Percentiles rank a stretch among this genome's conserved stretches.
Evolutionary conservation across 1,284 basidiomycete species (phyloP).

Genomic region (Inonotus hispidus): DNA sequence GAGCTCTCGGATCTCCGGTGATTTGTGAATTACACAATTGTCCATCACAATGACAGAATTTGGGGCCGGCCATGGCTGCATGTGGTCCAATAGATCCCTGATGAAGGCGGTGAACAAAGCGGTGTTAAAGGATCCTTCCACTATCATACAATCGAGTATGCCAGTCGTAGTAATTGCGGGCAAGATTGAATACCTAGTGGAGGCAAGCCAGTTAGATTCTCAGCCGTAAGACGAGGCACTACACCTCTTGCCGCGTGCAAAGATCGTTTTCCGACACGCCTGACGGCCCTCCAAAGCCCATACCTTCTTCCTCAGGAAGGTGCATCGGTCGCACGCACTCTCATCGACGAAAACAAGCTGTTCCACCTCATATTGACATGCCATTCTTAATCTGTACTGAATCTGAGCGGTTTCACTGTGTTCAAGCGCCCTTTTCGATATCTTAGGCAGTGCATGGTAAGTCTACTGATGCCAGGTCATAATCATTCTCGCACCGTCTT

Average conservation of each 20-base stretch:
- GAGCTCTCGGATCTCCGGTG: conserved; percentile 22
- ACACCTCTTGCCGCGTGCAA: conserved; percentile 30
- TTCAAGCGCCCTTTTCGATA: conserved; percentile 23
- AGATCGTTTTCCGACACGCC: conserved; percentile 26
- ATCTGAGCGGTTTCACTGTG: conserved; percentile 22
- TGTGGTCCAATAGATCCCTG: conserved; percentile 26
- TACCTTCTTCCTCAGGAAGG: conserved; percentile 23
- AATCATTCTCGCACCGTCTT: conserved; percentile 23
- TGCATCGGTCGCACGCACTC: conserved; percentile 27
- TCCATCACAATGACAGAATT: conserved; percentile 33
- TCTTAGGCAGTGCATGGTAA: conserved; percentile 21
- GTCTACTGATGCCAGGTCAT: no score
- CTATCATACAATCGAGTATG: conserved; percentile 21
- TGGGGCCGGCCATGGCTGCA: conserved; percentile 27
- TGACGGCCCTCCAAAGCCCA: conserved; percentile 28
- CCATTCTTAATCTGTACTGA: conserved; percentile 23
- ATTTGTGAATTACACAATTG: conserved; percentile 31
- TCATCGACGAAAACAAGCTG: conserved; percentile 35
- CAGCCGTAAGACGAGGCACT: not conserved
- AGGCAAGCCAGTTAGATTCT: conserved; percentile 12
- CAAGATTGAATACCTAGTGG: conserved; percentile 30
- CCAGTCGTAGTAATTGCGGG: conserved; percentile 30
- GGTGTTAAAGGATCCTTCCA: conserved; percentile 26
- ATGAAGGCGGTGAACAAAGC: conserved; percentile 27
- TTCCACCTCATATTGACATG: conserved; percentile 22